These are phyloP conservation scores for Carex scoparia DNA, from an alignment of 176 grass and related monocot genomes.

Conservation along the genomic window DNA sequence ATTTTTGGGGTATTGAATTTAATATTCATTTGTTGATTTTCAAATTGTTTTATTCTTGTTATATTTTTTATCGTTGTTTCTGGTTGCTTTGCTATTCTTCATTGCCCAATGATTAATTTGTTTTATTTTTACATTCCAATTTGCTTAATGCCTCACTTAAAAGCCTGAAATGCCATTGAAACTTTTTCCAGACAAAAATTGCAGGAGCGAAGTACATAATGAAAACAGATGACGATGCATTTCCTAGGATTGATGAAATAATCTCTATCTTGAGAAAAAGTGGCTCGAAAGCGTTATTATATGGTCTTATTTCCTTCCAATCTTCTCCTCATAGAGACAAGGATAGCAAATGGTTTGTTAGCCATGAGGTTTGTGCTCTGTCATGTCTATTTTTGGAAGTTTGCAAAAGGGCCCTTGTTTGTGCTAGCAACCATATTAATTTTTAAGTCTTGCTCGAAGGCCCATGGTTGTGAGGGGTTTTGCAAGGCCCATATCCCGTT, in stretches of 20 bases:
- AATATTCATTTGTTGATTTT: conserved; percentile 28
- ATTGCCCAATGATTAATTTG: background rate
- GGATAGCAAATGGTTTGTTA: conserved; percentile 93
- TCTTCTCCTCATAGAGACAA: conserved; percentile 79
- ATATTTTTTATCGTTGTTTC: background rate
- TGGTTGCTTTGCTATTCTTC: background rate
- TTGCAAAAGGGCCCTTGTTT: background rate
- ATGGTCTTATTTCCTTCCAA: conserved; percentile 80
- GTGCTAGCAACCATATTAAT: background rate
- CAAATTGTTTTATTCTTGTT: conserved; percentile 4
- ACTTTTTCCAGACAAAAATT: conserved; percentile 63
- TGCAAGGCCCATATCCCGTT: conserved; percentile 2
- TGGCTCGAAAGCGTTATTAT: conserved; percentile 46
- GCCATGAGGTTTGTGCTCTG: conserved; percentile 50
- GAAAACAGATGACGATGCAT: conserved; percentile 99
- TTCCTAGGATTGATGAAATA: conserved; percentile 88
- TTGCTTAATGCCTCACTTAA: background rate
- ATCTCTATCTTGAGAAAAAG: conserved; percentile 61
- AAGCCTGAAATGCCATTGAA: background rate
- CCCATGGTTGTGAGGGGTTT: background rate
- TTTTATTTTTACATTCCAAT: background rate
- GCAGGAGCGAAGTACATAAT: conserved; percentile 79
- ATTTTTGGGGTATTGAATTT: conserved; percentile 59
- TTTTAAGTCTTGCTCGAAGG: background rate
- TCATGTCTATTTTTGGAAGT: background rate